Base-by-base conservation (phyloP, 352 stramenopile genomes). In the Pythium coloratum region DNA sequence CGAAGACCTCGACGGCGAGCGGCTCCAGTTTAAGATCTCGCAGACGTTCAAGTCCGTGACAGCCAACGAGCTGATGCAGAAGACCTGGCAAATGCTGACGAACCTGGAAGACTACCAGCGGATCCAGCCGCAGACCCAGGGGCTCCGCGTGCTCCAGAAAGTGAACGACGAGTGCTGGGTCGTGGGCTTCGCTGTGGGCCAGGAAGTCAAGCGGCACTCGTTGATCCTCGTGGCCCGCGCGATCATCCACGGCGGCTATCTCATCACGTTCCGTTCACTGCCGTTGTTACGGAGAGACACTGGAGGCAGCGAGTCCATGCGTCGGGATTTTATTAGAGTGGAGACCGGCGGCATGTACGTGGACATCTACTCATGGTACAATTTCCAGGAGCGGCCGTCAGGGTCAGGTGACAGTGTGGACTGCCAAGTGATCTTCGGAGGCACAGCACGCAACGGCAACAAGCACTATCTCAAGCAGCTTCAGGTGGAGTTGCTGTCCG, bases 341-440 rank as follows among this genome's bases (percentile, higher is more conserved):
- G 82, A 91, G 59, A 64, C 53, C 9, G 69, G 69, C n/a, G 82
- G 73, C 50, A 76, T 80, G 64, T 82, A 84, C 65, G 76, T 88
- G 49, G 76, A 76, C 54, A 78, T 90, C 42, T 86, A 88, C 65
- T 88, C 87, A 67, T 91, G 83, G 83, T 91, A 89, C 70, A 89
- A 86, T 71, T 90, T 91, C 60, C 70, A 89, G 51, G 81, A 91
- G 54, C 24, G 40, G 0, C 49, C 38, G 1, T 55, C 51, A 40
- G 72, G 57, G 1, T 42, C 64, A 0, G 36, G 76, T 16, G 42
- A 72, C 6, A 68, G 62, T 14, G 60, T 69, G 3, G 76, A 69
- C 36, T 91, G 81, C 40, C 77, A 91, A 38, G 83, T 91, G 16
- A 88, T 83, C 6, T 88, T 91, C 33, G 83, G 83, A 18, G 83